Conservation (phyloP, 2,329 filamentous ascomycete species). For the Neofusicoccum parvum region DNA sequence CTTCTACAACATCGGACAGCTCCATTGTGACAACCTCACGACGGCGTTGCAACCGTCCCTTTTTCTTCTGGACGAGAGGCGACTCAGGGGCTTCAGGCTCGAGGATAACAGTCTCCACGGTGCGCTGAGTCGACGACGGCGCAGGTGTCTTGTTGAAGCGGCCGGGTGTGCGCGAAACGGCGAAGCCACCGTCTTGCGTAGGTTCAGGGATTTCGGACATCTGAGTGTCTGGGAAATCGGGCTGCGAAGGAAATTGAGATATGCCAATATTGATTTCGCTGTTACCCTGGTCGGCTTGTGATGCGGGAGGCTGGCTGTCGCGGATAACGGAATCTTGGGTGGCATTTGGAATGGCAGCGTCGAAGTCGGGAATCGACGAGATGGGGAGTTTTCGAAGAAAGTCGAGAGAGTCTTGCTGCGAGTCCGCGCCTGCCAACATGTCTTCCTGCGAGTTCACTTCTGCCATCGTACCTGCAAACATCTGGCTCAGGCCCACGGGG, state of each 20-base stretch:
- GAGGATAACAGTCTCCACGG: slow-evolving; percentile 68
- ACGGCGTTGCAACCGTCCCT: slow-evolving; percentile 58
- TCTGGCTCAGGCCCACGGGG: slow-evolving; percentile 77
- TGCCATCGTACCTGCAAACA: slow-evolving; percentile 88
- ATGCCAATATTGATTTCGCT: slow-evolving; percentile 40
- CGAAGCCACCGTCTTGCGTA: slow-evolving; percentile 80
- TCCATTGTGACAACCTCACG: slow-evolving; percentile 38
- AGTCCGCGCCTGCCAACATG: slow-evolving; percentile 32
- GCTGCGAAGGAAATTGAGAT: slow-evolving; percentile 29
- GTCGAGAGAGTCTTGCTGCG: slow-evolving; percentile 53
- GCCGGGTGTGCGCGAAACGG: slow-evolving; percentile 68
- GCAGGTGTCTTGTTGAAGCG: slow-evolving; percentile 65
- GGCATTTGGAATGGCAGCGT: slow-evolving; percentile 56
- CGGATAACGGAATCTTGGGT: slow-evolving; percentile 60
- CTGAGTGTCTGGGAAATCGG: slow-evolving; percentile 56
- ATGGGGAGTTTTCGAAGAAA: slow-evolving; percentile 56
- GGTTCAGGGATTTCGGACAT: slow-evolving; percentile 71
- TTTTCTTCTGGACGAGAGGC: slow-evolving; percentile 62
- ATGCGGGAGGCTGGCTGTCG: slow-evolving; percentile 55
- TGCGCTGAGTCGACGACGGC: slow-evolving; percentile 37
- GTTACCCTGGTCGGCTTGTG: slow-evolving; percentile 24
- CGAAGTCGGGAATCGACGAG: slow-evolving; percentile 61
- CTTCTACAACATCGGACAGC: slow-evolving; percentile 51
- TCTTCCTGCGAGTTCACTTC: slow-evolving; percentile 52
- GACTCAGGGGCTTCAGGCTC: slow-evolving; percentile 57